phyloP scores from a whole-genome alignment of 257 asterid species.

The Salvia hispanica region DNA sequence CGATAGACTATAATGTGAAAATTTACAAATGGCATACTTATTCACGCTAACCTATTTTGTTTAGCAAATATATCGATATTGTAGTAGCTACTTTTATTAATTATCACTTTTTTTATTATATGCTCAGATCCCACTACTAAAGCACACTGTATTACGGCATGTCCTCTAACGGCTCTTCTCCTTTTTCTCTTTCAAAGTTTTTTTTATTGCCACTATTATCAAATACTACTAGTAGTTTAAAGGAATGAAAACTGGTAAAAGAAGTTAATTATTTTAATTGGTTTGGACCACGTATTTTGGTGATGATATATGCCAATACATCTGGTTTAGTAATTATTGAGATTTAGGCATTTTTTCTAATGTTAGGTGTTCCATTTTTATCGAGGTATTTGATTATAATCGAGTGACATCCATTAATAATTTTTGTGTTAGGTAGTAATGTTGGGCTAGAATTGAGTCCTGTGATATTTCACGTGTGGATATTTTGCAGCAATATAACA shows the following conservation, averaged over 20 bases:
- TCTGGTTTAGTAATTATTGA: not conserved
- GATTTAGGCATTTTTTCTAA: constrained; percentile 8
- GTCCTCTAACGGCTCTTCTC: not conserved
- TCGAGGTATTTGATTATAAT: not conserved
- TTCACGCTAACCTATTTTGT: too few relatives aligned
- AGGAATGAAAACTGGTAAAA: not conserved
- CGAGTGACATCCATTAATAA: not conserved
- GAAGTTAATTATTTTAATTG: not conserved
- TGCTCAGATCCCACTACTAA: constrained; percentile 17
- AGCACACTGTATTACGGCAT: constrained; percentile 19
- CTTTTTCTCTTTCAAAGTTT: not conserved
- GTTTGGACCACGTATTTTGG: too few relatives aligned
- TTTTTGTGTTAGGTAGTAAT: not conserved
- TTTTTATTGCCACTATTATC: not conserved
- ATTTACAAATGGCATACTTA: too few relatives aligned
- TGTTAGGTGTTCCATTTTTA: constrained; percentile 12
- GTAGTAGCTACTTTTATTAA: not conserved
- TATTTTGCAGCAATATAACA: too few relatives aligned
- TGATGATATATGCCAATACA: not conserved
- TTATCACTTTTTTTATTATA: not conserved
- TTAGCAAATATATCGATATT: too few relatives aligned
- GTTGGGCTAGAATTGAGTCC: not conserved
- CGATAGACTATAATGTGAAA: too few relatives aligned
- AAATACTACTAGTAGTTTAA: too few relatives aligned
- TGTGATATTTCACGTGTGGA: not conserved